Percentiles rank a stretch among this genome's conserved stretches.
phyloP scores from a whole-genome alignment of 345 rosid species.

The Reutealis trisperma region DNA sequence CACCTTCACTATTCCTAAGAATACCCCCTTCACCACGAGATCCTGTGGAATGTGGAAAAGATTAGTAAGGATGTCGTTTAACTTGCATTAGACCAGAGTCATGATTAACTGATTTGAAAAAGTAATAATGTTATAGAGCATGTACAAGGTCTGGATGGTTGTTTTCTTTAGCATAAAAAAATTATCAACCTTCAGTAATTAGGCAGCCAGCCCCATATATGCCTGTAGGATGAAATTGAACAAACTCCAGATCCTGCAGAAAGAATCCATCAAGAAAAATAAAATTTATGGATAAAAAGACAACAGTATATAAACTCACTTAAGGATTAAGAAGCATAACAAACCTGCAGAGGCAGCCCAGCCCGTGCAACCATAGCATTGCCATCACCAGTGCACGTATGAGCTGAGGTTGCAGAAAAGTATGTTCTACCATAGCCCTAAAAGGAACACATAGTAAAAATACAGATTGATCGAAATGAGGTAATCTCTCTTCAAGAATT shows the following conservation, averaged over 20 bases:
- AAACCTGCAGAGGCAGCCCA: slow-evolving; percentile 87
- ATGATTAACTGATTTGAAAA: background rate
- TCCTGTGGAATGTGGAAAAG: slow-evolving; percentile 48
- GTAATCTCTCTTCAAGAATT: background rate
- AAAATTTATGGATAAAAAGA: background rate
- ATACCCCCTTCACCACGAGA: slow-evolving; percentile 99
- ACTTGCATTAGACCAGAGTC: slow-evolving; percentile 3
- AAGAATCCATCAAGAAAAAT: slow-evolving; percentile 10
- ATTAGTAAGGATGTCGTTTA: slow-evolving; percentile 9
- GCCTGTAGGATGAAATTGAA: slow-evolving; percentile 98
- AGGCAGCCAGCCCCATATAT: slow-evolving; percentile 98
- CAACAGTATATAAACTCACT: background rate
- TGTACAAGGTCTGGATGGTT: background rate
- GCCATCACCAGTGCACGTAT: slow-evolving; percentile 99
- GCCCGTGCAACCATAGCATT: slow-evolving; percentile 98
- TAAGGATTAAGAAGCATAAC: slow-evolving; percentile 18
- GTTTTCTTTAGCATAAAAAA: slow-evolving; percentile 6
- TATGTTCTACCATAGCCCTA: slow-evolving; percentile 98
- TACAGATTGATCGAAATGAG: background rate
- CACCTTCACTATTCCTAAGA: slow-evolving; percentile 96
- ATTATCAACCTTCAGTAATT: slow-evolving; percentile 88
- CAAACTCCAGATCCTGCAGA: slow-evolving; percentile 93
- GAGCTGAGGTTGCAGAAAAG: slow-evolving; percentile 99
- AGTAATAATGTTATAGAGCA: background rate
- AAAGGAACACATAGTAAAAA: slow-evolving; percentile 21